Percentiles rank a stretch among this genome's conserved stretches.
These are phyloP conservation scores for Leccinum rimulosum DNA, from an alignment of 768 basidiomycete genomes.

Conservation along the genomic window DNA sequence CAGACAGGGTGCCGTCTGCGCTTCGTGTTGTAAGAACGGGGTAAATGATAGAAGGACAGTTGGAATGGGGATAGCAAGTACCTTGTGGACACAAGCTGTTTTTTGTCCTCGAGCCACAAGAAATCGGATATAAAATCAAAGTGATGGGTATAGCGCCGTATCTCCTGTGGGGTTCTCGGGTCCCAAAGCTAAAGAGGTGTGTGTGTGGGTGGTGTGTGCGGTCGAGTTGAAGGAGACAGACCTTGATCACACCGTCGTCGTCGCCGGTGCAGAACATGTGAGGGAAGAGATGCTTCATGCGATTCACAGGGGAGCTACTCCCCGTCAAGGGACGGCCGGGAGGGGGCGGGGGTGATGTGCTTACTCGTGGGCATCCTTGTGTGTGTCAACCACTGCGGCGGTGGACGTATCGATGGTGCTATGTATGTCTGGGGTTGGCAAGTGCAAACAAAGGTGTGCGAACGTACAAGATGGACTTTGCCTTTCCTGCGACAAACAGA, in stretches of 20 bases:
- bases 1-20: slow-evolving; percentile 90
- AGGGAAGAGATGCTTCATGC: slow-evolving; percentile 68
- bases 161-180: slow-evolving; percentile 60
- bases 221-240: slow-evolving; percentile 28
- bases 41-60: background rate
- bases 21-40: slow-evolving; percentile 38
- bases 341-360: slow-evolving; percentile 25
- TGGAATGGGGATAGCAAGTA: slow-evolving; percentile 28
- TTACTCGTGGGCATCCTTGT: slow-evolving; percentile 65
- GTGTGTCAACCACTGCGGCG: slow-evolving; percentile 47
- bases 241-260: slow-evolving; percentile 93
- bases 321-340: slow-evolving; percentile 26
- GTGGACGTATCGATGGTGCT: slow-evolving; percentile 70
- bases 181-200: slow-evolving; percentile 75
- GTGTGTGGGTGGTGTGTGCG: background rate
- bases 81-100: slow-evolving; percentile 87
- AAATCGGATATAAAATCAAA: slow-evolving; percentile 96
- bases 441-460: background rate
- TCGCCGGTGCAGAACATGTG: slow-evolving; percentile 84
- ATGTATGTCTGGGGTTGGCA: slow-evolving; percentile 13
- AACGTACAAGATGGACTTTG: slow-evolving; percentile 73
- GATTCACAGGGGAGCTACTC: slow-evolving; percentile 79
- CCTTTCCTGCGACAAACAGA: slow-evolving; percentile 81
- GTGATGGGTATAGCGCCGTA: slow-evolving; percentile 78
- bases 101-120: slow-evolving; percentile 79